Base-by-base conservation (phyloP, 2,329 filamentous ascomycete genomes). In the Hypoxylon sp. region DNA sequence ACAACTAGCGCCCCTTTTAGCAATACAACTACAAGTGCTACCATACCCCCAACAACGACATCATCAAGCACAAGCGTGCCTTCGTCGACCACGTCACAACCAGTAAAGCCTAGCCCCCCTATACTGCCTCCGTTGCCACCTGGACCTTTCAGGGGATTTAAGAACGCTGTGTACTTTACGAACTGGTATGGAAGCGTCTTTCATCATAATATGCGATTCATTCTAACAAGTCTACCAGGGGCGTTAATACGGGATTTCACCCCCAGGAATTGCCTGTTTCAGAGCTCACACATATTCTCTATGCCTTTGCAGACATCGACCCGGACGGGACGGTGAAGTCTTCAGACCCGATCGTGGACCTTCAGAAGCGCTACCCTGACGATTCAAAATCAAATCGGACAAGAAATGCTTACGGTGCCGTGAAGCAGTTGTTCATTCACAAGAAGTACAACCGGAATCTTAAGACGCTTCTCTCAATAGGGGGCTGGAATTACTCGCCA, bases 391-490 rank as follows among this genome's bases (percentile, higher is more conserved):
- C 84, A 57, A 68, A 67, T 32, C 34, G 30, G 1, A 82, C 88
- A 3, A 87, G 82, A 64, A 93, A 95, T 75, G 87, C 89, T 55
- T 94, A 93, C 74, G 93, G 93, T 43, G 91, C 89, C 75, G 79
- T 93, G 69, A 94, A 94, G 80, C 92, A 95, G 76, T 82, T 97
- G 1, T 93, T 86, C 77, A 79, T 93, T 1, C 84, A 92, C 57
- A 97, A 97, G 83, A 90, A 93, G 80, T 81, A 85, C 72, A 88
- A 97, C 77, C 88, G 93, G 19, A 88, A 92, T 57, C 80, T 97
- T 63, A 97, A 97, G 80, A 85, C 91, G 1, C 81, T 96, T n/a
- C 85, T 96, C 7, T 93, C 90, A 36, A 91, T 97, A 65, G 93
- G 93, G 43, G 93, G 93, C 14, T 96, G 90, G 89, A 92, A 89